Evolutionary conservation across 139 green algal genomes (phyloP).

Genomic region (Marvania coccoides): DNA sequence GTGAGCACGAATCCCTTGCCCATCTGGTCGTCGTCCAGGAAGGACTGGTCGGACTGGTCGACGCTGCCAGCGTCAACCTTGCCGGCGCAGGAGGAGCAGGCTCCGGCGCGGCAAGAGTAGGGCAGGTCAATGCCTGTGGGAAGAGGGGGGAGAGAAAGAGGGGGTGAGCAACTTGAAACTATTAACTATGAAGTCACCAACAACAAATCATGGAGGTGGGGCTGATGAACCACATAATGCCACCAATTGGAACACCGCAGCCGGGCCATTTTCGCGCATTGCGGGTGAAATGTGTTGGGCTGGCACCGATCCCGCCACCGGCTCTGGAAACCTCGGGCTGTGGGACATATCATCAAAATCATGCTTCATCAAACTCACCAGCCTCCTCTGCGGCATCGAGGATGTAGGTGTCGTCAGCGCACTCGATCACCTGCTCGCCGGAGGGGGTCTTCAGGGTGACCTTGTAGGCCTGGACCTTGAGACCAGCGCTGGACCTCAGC

Average conservation of each 20-base stretch:
- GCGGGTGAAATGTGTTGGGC: too few species aligned
- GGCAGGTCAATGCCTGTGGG: slow-evolving; percentile 65
- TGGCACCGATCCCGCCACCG: too few species aligned
- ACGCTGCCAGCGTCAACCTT: slow-evolving; percentile 58
- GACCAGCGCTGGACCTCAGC: background rate
- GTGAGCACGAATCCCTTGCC: slow-evolving; percentile 77
- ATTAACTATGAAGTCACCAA: too few species aligned
- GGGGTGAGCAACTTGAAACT: too few species aligned
- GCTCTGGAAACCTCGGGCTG: too few species aligned
- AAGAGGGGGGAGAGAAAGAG: too few species aligned
- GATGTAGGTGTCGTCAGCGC: slow-evolving; percentile 69
- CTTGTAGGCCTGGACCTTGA: slow-evolving; percentile 44
- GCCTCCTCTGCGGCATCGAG: slow-evolving; percentile 78
- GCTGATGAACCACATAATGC: too few species aligned
- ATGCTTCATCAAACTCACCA: too few species aligned
- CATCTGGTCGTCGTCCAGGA: slow-evolving; percentile 82
- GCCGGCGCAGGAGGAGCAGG: slow-evolving; percentile 79
- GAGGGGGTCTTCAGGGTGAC: slow-evolving; percentile 66
- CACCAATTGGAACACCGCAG: too few species aligned
- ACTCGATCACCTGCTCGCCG: slow-evolving; percentile 62
- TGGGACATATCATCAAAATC: too few species aligned
- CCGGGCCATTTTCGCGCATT: too few species aligned
- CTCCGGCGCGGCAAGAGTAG: slow-evolving; percentile 80
- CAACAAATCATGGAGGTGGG: too few species aligned
- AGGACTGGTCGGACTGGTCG: slow-evolving; percentile 83